A percentile compares a stretch with the other conserved stretches of the same genome.
These are phyloP conservation scores for Psilocybe sp. DNA, from an alignment of 768 basidiomycete species.

Conservation along the genomic window DNA sequence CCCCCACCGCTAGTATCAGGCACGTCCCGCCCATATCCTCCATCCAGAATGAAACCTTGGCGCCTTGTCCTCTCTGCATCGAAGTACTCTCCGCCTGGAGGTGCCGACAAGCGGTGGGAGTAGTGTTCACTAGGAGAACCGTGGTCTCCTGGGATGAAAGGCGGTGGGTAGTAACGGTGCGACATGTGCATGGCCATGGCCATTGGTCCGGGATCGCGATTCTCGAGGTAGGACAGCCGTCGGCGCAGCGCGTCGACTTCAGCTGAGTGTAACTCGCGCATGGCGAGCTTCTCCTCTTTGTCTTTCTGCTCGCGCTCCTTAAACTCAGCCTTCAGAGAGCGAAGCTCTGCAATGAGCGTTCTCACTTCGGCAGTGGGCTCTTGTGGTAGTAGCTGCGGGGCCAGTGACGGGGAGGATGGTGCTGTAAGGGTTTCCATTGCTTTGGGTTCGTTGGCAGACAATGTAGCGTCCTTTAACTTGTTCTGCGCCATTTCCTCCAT, in stretches of 20 bases:
- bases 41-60: too few relatives aligned
- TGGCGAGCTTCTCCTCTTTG: constrained; percentile 18
- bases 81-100: too few relatives aligned
- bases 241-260: constrained; percentile 23
- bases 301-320: constrained; percentile 12
- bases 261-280: constrained; percentile 19
- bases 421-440: too few relatives aligned
- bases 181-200: background rate
- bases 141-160: background rate
- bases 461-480: background rate
- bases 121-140: background rate
- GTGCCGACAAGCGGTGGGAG: too few relatives aligned
- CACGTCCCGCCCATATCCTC: too few relatives aligned
- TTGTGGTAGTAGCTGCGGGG: background rate
- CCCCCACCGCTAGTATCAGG: too few relatives aligned
- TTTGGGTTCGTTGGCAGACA: too few relatives aligned
- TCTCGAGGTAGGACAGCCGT: constrained; percentile 20
- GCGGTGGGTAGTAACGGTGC: background rate
- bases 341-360: constrained; percentile 19
- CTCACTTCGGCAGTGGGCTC: constrained; percentile 9
- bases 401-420: background rate
- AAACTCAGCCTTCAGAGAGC: constrained; percentile 16
- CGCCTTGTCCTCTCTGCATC: too few relatives aligned
- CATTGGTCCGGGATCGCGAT: constrained; percentile 9
- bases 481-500: constrained; percentile 13